These are phyloP conservation scores for Alternaria ventricosa DNA, from an alignment of 2,329 filamentous ascomycete genomes.

Conservation along the genomic window DNA sequence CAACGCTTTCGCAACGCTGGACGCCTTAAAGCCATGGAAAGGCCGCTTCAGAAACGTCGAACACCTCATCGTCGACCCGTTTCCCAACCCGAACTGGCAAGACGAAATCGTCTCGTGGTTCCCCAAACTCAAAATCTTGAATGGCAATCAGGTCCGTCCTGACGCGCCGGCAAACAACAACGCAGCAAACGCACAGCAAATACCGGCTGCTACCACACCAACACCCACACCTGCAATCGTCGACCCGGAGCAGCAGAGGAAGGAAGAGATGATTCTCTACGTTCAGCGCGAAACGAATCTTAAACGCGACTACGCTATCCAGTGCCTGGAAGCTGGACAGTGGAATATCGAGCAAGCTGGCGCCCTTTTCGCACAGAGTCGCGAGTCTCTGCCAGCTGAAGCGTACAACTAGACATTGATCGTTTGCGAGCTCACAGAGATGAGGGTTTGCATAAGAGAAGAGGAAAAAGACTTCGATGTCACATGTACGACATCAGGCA, in stretches of 20 bases:
- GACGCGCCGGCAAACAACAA: slow-evolving; percentile 54
- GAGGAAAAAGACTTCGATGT: not conserved
- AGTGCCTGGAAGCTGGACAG: slow-evolving; percentile 79
- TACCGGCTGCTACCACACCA: slow-evolving; percentile 23
- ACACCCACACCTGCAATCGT: not conserved
- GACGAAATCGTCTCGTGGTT: slow-evolving; percentile 80
- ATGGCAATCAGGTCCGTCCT: slow-evolving; percentile 75
- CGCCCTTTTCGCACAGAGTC: slow-evolving; percentile 75
- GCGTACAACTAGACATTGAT: slow-evolving; percentile 45
- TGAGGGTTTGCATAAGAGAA: not conserved
- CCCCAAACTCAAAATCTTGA: slow-evolving; percentile 78
- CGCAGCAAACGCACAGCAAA: slow-evolving; percentile 7
- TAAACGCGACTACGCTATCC: slow-evolving; percentile 76
- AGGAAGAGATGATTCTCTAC: slow-evolving; percentile 73
- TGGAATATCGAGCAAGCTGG: slow-evolving; percentile 83
- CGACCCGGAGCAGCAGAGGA: slow-evolving; percentile 48
- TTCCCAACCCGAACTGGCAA: slow-evolving; percentile 60
- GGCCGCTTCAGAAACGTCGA: slow-evolving; percentile 79
- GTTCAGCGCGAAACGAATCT: slow-evolving; percentile 81
- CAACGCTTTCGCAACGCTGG: slow-evolving; percentile 75
- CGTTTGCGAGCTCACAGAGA: not conserved
- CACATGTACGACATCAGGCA: not conserved
- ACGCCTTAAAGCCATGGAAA: slow-evolving; percentile 76
- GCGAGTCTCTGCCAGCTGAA: slow-evolving; percentile 59
- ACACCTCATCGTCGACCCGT: slow-evolving; percentile 72